Conservation (phyloP, 768 basidiomycete genomes). For the Tulasnella sp. region DNA sequence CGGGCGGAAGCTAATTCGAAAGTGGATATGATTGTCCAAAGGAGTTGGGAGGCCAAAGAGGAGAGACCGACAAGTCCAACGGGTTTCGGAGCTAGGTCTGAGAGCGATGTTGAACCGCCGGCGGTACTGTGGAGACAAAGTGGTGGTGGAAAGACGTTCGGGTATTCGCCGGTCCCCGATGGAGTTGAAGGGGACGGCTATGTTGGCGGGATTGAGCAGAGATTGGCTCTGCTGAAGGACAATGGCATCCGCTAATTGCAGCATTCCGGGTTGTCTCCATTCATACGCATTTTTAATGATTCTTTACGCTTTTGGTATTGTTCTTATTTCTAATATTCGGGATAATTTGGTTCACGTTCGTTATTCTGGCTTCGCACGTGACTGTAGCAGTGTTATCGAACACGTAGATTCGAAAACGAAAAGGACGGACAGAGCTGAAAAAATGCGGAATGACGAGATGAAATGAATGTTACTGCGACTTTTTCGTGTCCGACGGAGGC, state of each 20-base stretch:
- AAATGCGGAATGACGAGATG: not conserved
- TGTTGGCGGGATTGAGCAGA: not conserved
- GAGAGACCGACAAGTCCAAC: constrained; percentile 5
- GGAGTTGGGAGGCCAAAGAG: not conserved
- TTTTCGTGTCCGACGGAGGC: not conserved
- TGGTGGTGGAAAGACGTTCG: not conserved
- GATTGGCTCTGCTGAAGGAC: not conserved
- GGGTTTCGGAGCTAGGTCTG: not conserved
- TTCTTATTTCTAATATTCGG: not conserved
- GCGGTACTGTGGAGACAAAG: not conserved
- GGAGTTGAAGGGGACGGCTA: not conserved
- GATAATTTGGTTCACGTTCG: not conserved
- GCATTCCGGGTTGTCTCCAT: not conserved
- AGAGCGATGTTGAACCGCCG: not conserved
- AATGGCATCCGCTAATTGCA: not conserved
- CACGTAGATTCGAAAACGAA: not conserved
- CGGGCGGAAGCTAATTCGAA: constrained; percentile 3
- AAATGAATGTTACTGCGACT: not conserved
- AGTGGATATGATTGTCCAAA: constrained; percentile 8
- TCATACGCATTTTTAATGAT: not conserved
- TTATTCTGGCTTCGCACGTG: not conserved
- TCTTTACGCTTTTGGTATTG: not conserved
- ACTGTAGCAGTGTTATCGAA: not conserved
- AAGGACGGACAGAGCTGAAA: not conserved
- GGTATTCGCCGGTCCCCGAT: constrained; percentile 1